phyloP scores from a whole-genome alignment of 805 yeast genomes.

The Candida michaelii region DNA sequence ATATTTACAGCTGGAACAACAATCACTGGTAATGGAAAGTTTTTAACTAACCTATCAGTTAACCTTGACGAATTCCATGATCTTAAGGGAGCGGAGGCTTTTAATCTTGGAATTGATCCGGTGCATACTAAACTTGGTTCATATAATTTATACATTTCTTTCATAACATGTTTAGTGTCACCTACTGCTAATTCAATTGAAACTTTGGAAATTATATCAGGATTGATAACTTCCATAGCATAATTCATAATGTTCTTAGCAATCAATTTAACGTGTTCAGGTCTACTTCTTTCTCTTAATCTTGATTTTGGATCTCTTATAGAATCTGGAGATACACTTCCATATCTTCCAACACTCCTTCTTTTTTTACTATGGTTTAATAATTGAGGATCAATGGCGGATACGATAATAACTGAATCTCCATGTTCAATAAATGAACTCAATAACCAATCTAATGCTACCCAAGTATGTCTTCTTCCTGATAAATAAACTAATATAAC shows the following conservation, averaged over 20 bases:
- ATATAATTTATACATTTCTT: conserved; percentile 60
- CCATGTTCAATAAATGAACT: conserved; percentile 57
- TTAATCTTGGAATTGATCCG: conserved; percentile 45
- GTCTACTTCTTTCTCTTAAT: conserved; percentile 40
- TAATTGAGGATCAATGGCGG: conserved; percentile 41
- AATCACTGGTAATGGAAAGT: conserved; percentile 64
- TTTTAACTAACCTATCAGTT: conserved; percentile 63
- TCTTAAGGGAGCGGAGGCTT: conserved; percentile 49
- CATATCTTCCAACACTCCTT: conserved; percentile 9
- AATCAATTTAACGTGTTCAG: conserved; percentile 46
- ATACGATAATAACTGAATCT: conserved; percentile 63
- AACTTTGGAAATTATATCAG: conserved; percentile 47
- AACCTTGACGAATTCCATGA: conserved; percentile 64
- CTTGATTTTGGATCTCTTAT: conserved; percentile 29
- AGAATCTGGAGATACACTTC: conserved; percentile 17
- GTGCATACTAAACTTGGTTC: conserved; percentile 59
- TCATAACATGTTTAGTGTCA: conserved; percentile 52
- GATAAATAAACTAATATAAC: conserved; percentile 62
- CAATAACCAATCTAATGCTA: conserved; percentile 70
- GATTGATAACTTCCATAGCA: conserved; percentile 45
- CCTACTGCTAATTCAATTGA: conserved; percentile 65
- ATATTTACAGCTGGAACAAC: conserved; percentile 63
- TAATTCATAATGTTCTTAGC: conserved; percentile 55
- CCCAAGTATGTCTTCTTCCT: conserved; percentile 81
- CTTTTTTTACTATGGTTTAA: conserved; percentile 12